Evolutionary conservation across 441 rosid species (phyloP).

Genomic region (Populus hybrid): DNA sequence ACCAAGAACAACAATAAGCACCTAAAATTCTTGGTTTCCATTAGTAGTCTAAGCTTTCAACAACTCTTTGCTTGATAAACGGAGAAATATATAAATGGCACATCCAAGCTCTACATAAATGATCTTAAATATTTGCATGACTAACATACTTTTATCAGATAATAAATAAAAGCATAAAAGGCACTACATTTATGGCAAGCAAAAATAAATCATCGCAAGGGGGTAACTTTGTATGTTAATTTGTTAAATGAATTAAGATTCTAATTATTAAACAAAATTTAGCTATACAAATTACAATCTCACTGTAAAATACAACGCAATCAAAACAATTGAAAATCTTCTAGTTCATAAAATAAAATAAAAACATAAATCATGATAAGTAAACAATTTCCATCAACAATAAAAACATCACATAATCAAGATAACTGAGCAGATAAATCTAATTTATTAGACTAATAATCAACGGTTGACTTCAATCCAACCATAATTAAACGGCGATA

Average conservation of each 20-base stretch:
- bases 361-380: neutral
- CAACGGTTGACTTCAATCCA: neutral
- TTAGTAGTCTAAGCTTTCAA: neutral
- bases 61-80: slow-evolving; percentile 1
- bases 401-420: neutral
- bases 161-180: neutral
- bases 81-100: neutral
- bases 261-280: too few relatives aligned
- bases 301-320: neutral
- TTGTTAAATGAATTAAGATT: neutral
- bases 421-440: neutral
- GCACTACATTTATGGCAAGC: neutral
- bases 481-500: neutral
- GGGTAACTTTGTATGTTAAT: neutral
- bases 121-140: neutral
- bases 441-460: slow-evolving; percentile 1
- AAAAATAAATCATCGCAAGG: neutral
- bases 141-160: neutral
- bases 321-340: neutral
- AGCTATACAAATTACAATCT: neutral
- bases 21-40: neutral
- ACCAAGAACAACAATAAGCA: neutral
- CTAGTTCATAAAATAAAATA: neutral
- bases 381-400: neutral
- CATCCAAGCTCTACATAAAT: neutral